phyloP scores from a whole-genome alignment of 768 basidiomycete genomes.

The Lactarius trivialis region DNA sequence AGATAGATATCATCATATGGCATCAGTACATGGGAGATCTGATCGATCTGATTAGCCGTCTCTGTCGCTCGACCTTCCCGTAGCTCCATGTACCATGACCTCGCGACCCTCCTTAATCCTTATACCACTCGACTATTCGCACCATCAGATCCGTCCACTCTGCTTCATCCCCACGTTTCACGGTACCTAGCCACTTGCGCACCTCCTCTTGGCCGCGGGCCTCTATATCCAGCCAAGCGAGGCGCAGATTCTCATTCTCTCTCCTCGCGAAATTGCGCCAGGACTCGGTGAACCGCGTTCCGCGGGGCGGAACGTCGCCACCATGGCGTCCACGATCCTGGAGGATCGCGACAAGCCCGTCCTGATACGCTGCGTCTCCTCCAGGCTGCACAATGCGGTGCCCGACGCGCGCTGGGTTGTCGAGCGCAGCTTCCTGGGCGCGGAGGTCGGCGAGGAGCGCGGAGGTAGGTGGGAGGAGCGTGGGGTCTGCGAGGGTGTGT shows the following conservation, averaged over 20 bases:
- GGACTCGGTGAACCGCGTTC: constrained; percentile 41
- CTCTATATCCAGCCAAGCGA: constrained; percentile 43
- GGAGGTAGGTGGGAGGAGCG: constrained; percentile 37
- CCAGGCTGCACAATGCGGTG: constrained; percentile 39
- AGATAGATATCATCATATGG: not conserved
- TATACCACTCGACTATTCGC: not conserved
- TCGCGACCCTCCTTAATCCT: not conserved
- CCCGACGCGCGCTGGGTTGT: constrained; percentile 45
- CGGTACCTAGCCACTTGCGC: constrained; percentile 40
- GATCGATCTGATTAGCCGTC: not conserved
- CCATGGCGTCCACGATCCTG: constrained; percentile 22
- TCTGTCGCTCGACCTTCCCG: not conserved
- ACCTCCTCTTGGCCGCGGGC: constrained; percentile 31
- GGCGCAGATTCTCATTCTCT: constrained; percentile 33
- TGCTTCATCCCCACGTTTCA: constrained; percentile 37
- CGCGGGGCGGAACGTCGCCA: constrained; percentile 36
- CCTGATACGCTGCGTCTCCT: constrained; percentile 33
- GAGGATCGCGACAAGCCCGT: constrained; percentile 29
- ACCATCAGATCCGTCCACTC: constrained; percentile 38
- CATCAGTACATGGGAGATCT: not conserved
- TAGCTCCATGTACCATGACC: not conserved
- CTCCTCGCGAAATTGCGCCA: constrained; percentile 31
- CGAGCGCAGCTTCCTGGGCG: constrained; percentile 25
- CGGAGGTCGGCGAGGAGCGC: constrained; percentile 29
- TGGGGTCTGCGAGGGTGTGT: constrained; percentile 39